Evolutionary conservation across 345 rosid species (phyloP).

Genomic region (Rubroshorea leprosula): DNA sequence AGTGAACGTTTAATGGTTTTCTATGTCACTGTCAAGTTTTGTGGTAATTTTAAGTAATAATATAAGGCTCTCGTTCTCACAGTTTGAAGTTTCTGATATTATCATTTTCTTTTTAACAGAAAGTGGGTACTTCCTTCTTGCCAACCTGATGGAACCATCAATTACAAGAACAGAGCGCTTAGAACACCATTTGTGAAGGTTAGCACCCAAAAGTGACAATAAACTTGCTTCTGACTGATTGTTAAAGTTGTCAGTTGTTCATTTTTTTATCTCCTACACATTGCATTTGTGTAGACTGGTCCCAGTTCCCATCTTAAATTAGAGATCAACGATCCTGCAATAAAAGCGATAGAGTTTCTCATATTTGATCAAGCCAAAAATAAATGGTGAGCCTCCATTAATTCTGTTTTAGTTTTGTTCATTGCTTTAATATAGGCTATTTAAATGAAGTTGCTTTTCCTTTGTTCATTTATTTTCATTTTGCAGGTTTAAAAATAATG

Average conservation of each 20-base stretch:
- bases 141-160: slow-evolving; percentile 69
- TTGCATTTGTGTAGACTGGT: slow-evolving; percentile 48
- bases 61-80: background rate
- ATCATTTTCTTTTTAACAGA: slow-evolving; percentile 33
- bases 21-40: slow-evolving; percentile 4
- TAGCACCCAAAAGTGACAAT: slow-evolving; percentile 21
- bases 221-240: slow-evolving; percentile 8
- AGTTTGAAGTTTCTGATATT: slow-evolving; percentile 7
- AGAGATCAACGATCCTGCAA: slow-evolving; percentile 75
- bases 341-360: slow-evolving; percentile 86
- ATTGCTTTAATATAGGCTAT: slow-evolving; percentile 7
- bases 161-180: slow-evolving; percentile 84
- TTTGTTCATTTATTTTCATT: slow-evolving; percentile 6
- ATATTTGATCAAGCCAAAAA: slow-evolving; percentile 73
- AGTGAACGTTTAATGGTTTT: slow-evolving; percentile 24
- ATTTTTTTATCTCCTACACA: background rate
- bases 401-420: slow-evolving; percentile 11
- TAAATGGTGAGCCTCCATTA: slow-evolving; percentile 59
- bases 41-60: background rate
- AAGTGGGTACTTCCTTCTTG: slow-evolving; percentile 86
- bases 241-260: slow-evolving; percentile 13
- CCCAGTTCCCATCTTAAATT: slow-evolving; percentile 52
- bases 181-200: slow-evolving; percentile 86
- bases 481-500: slow-evolving; percentile 83
- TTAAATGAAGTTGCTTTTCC: slow-evolving; percentile 4